Conservation (phyloP, 2,329 filamentous ascomycete genomes). For the Colletotrichum paranaense region DNA sequence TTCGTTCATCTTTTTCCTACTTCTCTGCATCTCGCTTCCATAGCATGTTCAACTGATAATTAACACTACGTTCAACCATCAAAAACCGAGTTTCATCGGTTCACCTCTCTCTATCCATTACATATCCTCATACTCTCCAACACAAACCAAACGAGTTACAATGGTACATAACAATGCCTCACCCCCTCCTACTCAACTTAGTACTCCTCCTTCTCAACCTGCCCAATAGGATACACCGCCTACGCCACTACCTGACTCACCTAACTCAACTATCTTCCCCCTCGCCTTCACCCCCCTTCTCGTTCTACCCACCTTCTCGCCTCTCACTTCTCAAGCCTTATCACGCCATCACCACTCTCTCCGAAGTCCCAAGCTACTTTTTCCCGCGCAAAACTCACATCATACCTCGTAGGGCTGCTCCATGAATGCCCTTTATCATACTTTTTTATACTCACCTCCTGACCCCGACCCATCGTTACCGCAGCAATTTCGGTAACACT, state of each 20-base stretch:
- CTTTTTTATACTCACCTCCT: conserved; percentile 55
- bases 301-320: background rate
- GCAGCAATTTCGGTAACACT: conserved; percentile 59
- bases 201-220: background rate
- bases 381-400: conserved; percentile 1
- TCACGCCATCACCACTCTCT: conserved; percentile 1
- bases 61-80: fast-evolving
- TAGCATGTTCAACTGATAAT: fast-evolving
- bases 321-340: background rate
- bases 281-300: background rate
- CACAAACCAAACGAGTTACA: no score
- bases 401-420: conserved; percentile 50
- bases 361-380: background rate
- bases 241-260: background rate
- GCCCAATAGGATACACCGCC: conserved; percentile 1
- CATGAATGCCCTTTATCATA: conserved; percentile 51
- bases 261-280: no score
- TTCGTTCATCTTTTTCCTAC: no score
- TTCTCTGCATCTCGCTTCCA: no score
- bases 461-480: conserved; percentile 54
- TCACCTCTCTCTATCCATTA: no score
- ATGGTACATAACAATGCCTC: background rate
- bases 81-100: no score
- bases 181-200: conserved; percentile 11
- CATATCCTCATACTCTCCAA: no score